Evolutionary conservation across 192 early-diverging fungal species (phyloP).

Genomic region (Haplosporangium gracile): DNA sequence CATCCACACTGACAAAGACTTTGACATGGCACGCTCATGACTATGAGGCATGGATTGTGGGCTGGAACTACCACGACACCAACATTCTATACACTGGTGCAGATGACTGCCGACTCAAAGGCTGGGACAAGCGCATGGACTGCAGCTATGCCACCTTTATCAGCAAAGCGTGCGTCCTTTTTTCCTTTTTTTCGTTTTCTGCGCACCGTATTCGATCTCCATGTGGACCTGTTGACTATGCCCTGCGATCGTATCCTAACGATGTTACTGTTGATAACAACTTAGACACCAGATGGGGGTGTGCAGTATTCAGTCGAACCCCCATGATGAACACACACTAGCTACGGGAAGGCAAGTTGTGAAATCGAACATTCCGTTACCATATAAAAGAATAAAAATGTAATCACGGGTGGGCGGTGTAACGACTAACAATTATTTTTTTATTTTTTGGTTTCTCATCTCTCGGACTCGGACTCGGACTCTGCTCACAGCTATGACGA

Average conservation of each 20-base stretch:
- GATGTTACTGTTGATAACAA: background rate
- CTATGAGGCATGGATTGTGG: constrained; percentile 93
- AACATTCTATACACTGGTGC: constrained; percentile 83
- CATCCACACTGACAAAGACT: constrained; percentile 38
- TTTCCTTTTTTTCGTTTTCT: background rate
- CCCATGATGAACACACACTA: constrained; percentile 80
- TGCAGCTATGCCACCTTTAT: constrained; percentile 67
- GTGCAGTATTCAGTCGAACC: constrained; percentile 89
- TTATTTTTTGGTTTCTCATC: constrained; percentile 1
- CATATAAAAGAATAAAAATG: background rate
- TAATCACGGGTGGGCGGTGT: constrained; percentile 4
- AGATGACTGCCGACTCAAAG: constrained; percentile 89
- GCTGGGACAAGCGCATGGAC: constrained; percentile 86
- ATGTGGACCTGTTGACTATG: background rate
- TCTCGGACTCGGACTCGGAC: constrained; percentile 10
- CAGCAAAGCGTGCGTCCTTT: constrained; percentile 64
- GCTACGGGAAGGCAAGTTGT: constrained; percentile 83
- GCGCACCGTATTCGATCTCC: background rate
- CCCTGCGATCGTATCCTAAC: background rate
- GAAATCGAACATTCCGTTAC: background rate
- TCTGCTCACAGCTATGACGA: constrained; percentile 87
- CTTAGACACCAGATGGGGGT: constrained; percentile 90
- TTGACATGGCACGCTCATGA: constrained; percentile 86
- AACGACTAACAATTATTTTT: constrained; percentile 1
- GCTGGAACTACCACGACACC: constrained; percentile 88